phyloP scores from a whole-genome alignment of 1,139 yeast species.

The Hanseniaspora uvarum region DNA sequence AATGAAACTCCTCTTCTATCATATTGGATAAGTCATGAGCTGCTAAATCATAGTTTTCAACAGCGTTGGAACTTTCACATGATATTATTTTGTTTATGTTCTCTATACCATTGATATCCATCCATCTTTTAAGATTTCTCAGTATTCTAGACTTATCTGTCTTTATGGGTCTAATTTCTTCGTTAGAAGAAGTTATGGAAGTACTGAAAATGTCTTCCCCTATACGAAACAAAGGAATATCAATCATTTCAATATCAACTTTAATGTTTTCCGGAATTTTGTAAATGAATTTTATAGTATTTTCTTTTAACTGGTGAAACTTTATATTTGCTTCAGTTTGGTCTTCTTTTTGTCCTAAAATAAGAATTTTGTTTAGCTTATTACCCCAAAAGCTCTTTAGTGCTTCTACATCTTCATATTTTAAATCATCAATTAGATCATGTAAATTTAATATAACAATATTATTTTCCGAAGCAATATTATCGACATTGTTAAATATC shows the following conservation, averaged over 20 bases:
- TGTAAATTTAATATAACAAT: neutral
- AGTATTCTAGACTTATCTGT: neutral
- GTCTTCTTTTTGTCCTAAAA: slow-evolving; percentile 25
- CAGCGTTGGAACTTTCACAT: neutral
- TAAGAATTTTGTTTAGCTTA: slow-evolving; percentile 21
- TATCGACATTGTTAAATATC: neutral
- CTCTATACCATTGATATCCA: neutral
- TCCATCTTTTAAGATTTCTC: slow-evolving; percentile 2
- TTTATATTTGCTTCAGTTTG: slow-evolving; percentile 23
- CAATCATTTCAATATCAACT: neutral
- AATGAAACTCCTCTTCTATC: slow-evolving; percentile 22
- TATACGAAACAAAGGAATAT: slow-evolving; percentile 4
- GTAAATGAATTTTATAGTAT: slow-evolving; percentile 21
- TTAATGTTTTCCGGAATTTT: neutral
- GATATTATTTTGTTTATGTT: slow-evolving; percentile 4
- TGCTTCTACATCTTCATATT: neutral
- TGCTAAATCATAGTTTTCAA: slow-evolving; percentile 2
- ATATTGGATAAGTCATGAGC: slow-evolving; percentile 23
- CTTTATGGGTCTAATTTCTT: neutral
- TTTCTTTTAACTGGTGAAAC: slow-evolving; percentile 23
- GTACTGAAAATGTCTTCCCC: neutral
- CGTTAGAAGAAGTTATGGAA: neutral
- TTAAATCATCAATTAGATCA: neutral
- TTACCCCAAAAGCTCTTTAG: neutral
- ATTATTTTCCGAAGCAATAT: neutral